These are phyloP conservation scores for Sordariomycetes sp. DNA, from an alignment of 2,329 filamentous ascomycete genomes.

Conservation along the genomic window DNA sequence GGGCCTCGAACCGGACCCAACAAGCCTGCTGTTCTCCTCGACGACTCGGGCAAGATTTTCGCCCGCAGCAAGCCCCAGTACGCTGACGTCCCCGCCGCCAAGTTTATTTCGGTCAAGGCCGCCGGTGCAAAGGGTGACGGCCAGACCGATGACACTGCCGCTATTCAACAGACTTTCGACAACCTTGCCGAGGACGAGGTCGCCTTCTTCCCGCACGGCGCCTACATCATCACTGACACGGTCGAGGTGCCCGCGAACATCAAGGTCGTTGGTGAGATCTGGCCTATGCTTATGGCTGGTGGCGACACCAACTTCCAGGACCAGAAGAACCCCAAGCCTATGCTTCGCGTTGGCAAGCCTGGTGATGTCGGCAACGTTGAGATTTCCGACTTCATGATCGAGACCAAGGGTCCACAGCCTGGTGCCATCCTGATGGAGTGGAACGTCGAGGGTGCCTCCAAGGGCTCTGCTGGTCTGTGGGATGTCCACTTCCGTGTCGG, in stretches of 20 bases:
- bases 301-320: constrained; percentile 64
- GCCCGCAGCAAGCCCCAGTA: constrained; percentile 89
- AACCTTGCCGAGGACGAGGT: constrained; percentile 53
- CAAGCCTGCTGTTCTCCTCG: constrained; percentile 61
- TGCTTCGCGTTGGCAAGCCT: constrained; percentile 72
- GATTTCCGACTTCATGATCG: constrained; percentile 79
- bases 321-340: constrained; percentile 66
- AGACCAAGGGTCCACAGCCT: constrained; percentile 73
- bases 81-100: constrained; percentile 51
- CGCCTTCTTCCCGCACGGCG: constrained; percentile 68
- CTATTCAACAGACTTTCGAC: constrained; percentile 72
- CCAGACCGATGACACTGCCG: constrained; percentile 73
- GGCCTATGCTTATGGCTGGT: constrained; percentile 80
- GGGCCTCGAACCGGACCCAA: constrained; percentile 35
- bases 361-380: constrained; percentile 76
- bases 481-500: constrained; percentile 94
- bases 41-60: constrained; percentile 59
- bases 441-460: constrained; percentile 15
- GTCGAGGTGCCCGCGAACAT: constrained; percentile 68
- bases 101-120: constrained; percentile 76
- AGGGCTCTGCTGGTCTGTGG: constrained; percentile 76
- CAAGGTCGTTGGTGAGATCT: constrained; percentile 85
- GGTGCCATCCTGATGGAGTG: constrained; percentile 72
- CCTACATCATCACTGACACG: constrained; percentile 62
- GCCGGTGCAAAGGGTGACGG: constrained; percentile 84